Percentiles rank a stretch among this genome's conserved stretches.
These are phyloP conservation scores for Backusella tuberculispora DNA, from an alignment of 192 early-diverging fungal genomes.

Conservation along the genomic window DNA sequence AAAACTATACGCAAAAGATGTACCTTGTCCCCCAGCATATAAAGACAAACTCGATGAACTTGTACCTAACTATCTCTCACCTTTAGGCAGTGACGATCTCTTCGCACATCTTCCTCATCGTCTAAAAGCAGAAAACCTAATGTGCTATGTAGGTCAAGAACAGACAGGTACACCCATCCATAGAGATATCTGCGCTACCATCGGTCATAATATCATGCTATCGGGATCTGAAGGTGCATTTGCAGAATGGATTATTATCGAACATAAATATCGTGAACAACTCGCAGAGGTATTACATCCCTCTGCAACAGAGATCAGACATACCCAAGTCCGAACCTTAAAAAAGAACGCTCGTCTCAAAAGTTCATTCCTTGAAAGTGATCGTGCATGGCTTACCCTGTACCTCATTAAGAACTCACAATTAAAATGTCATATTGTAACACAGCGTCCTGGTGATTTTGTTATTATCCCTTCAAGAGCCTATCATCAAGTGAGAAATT, in stretches of 20 bases:
- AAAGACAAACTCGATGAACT: background rate
- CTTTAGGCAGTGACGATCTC: constrained; percentile 30
- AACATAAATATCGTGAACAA: background rate
- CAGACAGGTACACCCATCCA: constrained; percentile 33
- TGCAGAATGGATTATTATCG: constrained; percentile 29
- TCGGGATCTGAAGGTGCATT: constrained; percentile 20
- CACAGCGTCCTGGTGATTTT: constrained; percentile 39
- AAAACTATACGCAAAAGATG: constrained; percentile 34
- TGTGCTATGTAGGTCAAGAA: constrained; percentile 39
- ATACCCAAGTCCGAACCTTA: no score
- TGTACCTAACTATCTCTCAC: constrained; percentile 27
- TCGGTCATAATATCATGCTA: constrained; percentile 45
- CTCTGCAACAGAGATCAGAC: background rate
- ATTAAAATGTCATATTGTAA: constrained; percentile 26
- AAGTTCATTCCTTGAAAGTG: constrained; percentile 35
- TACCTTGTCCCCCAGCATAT: constrained; percentile 27
- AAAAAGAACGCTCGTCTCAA: background rate
- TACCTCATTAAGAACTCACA: background rate
- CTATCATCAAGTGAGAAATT: constrained; percentile 41
- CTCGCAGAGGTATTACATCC: constrained; percentile 9
- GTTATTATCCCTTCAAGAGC: constrained; percentile 40
- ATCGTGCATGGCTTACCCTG: constrained; percentile 20
- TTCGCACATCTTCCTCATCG: constrained; percentile 23
- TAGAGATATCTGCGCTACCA: constrained; percentile 36
- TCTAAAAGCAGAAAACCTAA: constrained; percentile 36